A percentile compares a stretch with the other conserved stretches of the same genome.
Conservation (phyloP, 2,329 filamentous ascomycete genomes). For the Epichloe hybrida region DNA sequence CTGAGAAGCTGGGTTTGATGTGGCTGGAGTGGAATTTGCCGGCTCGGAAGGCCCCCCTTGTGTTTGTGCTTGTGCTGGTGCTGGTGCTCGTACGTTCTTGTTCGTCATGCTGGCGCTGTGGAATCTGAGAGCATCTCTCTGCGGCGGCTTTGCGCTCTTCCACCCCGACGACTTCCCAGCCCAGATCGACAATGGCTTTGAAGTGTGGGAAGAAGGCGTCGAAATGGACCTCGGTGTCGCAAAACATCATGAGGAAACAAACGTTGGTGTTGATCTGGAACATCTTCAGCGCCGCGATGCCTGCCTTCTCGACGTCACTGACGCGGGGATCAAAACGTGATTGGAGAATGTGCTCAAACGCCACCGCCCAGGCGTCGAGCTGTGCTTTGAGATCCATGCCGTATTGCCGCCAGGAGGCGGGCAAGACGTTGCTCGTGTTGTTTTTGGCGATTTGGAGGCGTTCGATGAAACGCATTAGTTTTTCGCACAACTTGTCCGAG, state of each 20-base stretch:
- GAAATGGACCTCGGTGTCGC: slow-evolving; percentile 43
- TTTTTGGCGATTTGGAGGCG: slow-evolving; percentile 33
- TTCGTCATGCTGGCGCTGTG: slow-evolving; percentile 27
- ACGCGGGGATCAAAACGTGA: slow-evolving; percentile 34
- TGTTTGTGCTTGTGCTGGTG: not conserved
- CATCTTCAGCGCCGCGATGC: slow-evolving; percentile 50
- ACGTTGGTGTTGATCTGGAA: slow-evolving; percentile 43
- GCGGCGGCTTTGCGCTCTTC: slow-evolving; percentile 38
- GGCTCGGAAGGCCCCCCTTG: slow-evolving; percentile 25
- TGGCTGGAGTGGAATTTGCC: slow-evolving; percentile 32
- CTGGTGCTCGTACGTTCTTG: not conserved
- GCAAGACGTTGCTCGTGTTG: slow-evolving; percentile 40
- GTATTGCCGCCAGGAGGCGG: slow-evolving; percentile 32
- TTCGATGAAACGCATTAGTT: slow-evolving; percentile 45
- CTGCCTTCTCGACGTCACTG: slow-evolving; percentile 42
- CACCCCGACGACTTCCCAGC: slow-evolving; percentile 44
- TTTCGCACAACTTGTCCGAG: slow-evolving; percentile 43
- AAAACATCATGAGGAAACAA: slow-evolving; percentile 47
- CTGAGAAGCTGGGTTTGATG: slow-evolving; percentile 49
- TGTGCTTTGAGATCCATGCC: slow-evolving; percentile 34
- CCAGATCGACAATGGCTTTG: slow-evolving; percentile 40
- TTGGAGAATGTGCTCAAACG: slow-evolving; percentile 41
- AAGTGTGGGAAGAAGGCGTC: slow-evolving; percentile 41
- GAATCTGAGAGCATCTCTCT: slow-evolving; percentile 29
- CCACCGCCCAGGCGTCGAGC: slow-evolving; percentile 39